Evolutionary conservation across 768 basidiomycete genomes (phyloP), one percentile per base, ranked within the genome.

Genomic region (Erythrobasidium yunnanense): DNA sequence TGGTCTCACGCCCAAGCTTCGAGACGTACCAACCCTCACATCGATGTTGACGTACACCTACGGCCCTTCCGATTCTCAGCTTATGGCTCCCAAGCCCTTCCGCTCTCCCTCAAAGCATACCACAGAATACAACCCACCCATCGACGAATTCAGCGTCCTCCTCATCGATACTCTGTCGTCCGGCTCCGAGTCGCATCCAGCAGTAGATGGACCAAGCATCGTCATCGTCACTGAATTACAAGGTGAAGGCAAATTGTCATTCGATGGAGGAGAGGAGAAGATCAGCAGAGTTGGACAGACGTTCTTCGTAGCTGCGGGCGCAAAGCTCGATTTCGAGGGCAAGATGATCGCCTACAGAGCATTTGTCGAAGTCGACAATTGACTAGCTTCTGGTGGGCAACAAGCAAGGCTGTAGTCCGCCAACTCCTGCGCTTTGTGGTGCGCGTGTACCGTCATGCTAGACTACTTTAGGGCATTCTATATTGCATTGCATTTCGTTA

Each of bases 1-100:
- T 5, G 95, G 95, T 15, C 84, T 99, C 42, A 99, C 95, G 0
- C 93, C 95, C 1, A 99, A 99, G 77, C 81, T 89, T 32, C 85
- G 95, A 57, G 95, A 99, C 75, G 85, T 99, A 34, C 84, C 85
- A 8, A 96, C 93, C 69, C 84, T 99, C 46, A 81, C 95, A 66
- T 80, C 83, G 2, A 86, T 87, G 69, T 81, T 97, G 66, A 96
- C 91, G 7, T 99, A 97, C 76, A 80, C 78, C 53, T 81, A 89
- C 7, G 83, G 84, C 1, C 80, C 82, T 15, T 82, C 86, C 11
- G 77, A 81, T 6, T 82, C 82, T 53, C 90, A 95, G 73, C 76
- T 84, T 66, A 84, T 96, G 63, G 70, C 77, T 20, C 86, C 90
- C 1, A 77, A 75, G 2, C 70, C 76, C 0, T 87, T 85, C 77